Base-by-base conservation (phyloP, 2,329 filamentous ascomycete species). In the Penicillium rolfsii region DNA sequence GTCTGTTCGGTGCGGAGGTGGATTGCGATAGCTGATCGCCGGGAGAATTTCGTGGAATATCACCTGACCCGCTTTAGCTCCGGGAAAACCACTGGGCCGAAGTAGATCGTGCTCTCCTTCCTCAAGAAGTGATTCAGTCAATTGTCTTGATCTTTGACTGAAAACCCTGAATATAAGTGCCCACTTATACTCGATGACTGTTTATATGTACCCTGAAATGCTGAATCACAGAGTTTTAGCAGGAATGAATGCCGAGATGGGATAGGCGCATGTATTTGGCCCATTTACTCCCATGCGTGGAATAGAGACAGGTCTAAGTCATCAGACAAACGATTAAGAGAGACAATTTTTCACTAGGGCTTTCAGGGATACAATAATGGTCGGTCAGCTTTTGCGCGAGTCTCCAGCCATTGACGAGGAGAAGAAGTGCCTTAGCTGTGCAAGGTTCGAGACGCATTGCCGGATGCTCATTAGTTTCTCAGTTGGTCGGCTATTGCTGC, bases 1-100 rank as follows among this genome's bases (percentile, higher is more conserved):
- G 59, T 52, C 52, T 33, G 52, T 38, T 55, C 12, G 50, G 50
- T 35, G n/a, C 22, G 53, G 11, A 36, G 33, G 28, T 55, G n/a
- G 35, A 48, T 59, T 28, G 28, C 30, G 54, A 58, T 55, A 58
- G 61, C 45, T 61, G 62, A 57, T 65, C 52, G 28, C 45, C 61
- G 65, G 61, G 58, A 60, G 65, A 67, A 65, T 61, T 67, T 67
- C 54, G 52, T 64, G 49, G 52, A 54, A 35, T 53, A 59, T 67
- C 62, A 67, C 65, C 63, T 67, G 65, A 67, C 63, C 64, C 64
- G 58, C 57, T 49, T 55, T 41, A 60, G 59, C 55, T 41, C 58
- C 53, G 63, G 64, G 60, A 65, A 66, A 66, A 64, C 35, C 36
- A 49, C 48, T 30, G 41, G 41, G 12, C 54, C 59, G 59, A 57